phyloP scores from a whole-genome alignment of 1,139 yeast species.

The Geotrichum macrosporum region DNA sequence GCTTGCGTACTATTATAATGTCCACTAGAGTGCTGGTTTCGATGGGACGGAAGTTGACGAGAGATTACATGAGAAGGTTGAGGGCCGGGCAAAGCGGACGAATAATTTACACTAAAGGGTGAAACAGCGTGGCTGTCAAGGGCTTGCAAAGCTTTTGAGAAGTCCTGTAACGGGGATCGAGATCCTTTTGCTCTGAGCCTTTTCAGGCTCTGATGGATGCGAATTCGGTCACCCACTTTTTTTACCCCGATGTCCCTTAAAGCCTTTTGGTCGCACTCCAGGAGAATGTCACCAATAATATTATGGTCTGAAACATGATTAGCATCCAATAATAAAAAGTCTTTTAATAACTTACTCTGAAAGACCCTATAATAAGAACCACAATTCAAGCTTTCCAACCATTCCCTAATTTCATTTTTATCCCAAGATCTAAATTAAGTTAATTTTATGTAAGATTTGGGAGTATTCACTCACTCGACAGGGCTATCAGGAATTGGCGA shows the following conservation, averaged over 20 bases:
- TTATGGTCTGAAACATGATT: constrained; percentile 40
- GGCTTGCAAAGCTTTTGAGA: constrained; percentile 18
- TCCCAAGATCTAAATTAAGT: constrained; percentile 30
- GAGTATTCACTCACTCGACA: constrained; percentile 2
- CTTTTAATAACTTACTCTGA: constrained; percentile 21
- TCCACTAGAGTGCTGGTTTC: neutral
- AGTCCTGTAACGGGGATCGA: constrained; percentile 25
- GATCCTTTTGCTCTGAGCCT: constrained; percentile 25
- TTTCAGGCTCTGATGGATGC: constrained; percentile 50
- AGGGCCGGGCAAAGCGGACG: too few relatives aligned
- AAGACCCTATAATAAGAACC: constrained; percentile 29
- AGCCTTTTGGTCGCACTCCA: constrained; percentile 61
- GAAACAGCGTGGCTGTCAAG: neutral
- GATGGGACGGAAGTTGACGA: constrained; percentile 1
- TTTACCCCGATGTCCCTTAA: constrained; percentile 67
- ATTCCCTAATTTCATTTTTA: constrained; percentile 33
- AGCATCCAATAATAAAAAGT: neutral
- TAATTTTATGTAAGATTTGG: neutral
- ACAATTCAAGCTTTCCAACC: constrained; percentile 34
- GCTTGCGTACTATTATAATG: neutral
- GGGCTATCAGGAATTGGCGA: constrained; percentile 17
- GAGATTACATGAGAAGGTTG: too few relatives aligned
- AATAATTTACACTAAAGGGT: neutral
- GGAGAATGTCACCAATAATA: constrained; percentile 55
- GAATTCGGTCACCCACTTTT: constrained; percentile 77